Evolutionary conservation across 495 filamentous ascomycete genomes (phyloP), one percentile per base, ranked within the genome.

Genomic region (Saxophila tyrrhenica): DNA sequence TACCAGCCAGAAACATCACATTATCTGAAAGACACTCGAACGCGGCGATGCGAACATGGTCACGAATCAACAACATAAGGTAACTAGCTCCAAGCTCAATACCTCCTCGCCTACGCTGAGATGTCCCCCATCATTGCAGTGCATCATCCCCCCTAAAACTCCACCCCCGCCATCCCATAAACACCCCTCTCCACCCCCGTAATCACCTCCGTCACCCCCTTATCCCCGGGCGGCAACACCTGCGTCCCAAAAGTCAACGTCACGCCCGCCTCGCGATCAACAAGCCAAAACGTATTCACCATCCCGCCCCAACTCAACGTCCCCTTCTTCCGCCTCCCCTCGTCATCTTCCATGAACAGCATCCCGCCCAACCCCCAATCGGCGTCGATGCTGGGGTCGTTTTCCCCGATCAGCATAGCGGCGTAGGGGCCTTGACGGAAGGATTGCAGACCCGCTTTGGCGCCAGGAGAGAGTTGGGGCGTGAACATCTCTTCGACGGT

Each of bases 401-500:
- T 17, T 44, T 59, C 50, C 17, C 59, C 54, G 52, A 55, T 24
- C 29, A 55, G 19, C 43, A 54, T 19, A 19, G 42, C 21, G 21
- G 50, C 22, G 21, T 39, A 45, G 25, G 38, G 45, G 3, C 44
- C 48, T 10, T 45, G 38, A 21, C 52, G 19, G 51, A 51, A 57
- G 5, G 24, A 25, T 21, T 54, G 48, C 38, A 64, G 42, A 15
- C 15, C 52, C 1, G 42, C 41, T 3, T 54, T n/a, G 13, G 19
- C 21, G 19, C 19, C 45, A n/a, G 25, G 35, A 3, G 41, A 32
- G 2, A 64, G 24, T n/a, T 63, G 58, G 0, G 65, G 65, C 39
- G 48, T 55, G 61, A 83, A 81, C 67, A 84, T 76, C 55, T 69
- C 62, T 7, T 73, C 68, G 16, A 72, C 69, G 17, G 70, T 75